Base-by-base conservation (phyloP, 495 filamentous ascomycete species). In the Aspergillus bridgeri region DNA sequence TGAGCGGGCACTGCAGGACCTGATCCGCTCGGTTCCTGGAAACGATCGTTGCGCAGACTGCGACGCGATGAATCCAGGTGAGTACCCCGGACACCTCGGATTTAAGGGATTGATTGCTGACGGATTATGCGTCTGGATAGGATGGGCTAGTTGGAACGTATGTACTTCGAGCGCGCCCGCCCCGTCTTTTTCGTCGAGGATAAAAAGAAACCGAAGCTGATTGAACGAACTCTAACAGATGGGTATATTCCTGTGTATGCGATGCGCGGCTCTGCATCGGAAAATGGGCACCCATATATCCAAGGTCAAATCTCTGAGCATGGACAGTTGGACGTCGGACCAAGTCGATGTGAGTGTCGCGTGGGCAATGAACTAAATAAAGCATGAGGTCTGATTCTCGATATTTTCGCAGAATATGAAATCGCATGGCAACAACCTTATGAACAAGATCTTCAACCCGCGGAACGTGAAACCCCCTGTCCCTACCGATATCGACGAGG, bases 131-230 rank as follows among this genome's bases (percentile, higher is more conserved):
- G 15, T 54, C 4, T 22, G 54, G 43, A 61, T 65, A 96, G 92
- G 85, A 80, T 98, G 95, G 95, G 92, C 94, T 73, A 96, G 92
- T 80, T 98, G 94, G 92, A 98, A 89, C 72, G 91, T 96, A 86
- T 72, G 90, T 84, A 60, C 38, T 19, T 18, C 43, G 29, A 53
- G 9, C 13, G 19, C 23, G 29, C 23, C 24, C 27, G 17, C 6
- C 8, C 11, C 53, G 11, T 18, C 46, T n/a, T 38, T 42, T 47
- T n/a, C 46, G 18, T 21, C 48, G 21, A 47, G 6, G 20, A 1
- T 21, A 23, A 3, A 20, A 21, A 47, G 1, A 3, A 8, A 1
- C 19, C 21, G 21, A 47, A 9, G 17, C 22, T n/a, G 23, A n/a
- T 24, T 17, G 21, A 49, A 21, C 29, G 48, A n/a, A 21, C 6